These are phyloP conservation scores for Beta macrorhiza DNA, from an alignment of 179 eudicot species.

Conservation along the genomic window DNA sequence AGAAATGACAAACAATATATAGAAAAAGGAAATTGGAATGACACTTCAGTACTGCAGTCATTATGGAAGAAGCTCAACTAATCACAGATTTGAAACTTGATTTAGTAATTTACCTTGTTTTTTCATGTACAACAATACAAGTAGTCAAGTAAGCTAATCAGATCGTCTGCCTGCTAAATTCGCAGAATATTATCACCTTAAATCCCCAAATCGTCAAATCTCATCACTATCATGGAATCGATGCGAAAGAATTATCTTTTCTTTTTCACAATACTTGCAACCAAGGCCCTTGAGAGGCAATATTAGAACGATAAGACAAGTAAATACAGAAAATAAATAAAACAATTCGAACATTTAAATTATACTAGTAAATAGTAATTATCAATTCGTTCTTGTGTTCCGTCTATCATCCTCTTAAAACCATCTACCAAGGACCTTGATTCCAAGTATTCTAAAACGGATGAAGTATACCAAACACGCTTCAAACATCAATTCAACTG, in stretches of 20 bases:
- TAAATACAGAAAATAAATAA: no score
- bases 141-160: not conserved
- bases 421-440: no score
- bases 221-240: slow-evolving; percentile 2
- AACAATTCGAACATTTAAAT: no score
- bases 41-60: slow-evolving; percentile 5
- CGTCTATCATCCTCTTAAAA: no score
- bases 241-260: not conserved
- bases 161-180: slow-evolving; percentile 11
- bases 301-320: no score
- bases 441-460: no score
- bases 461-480: not conserved
- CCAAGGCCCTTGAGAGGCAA: no score
- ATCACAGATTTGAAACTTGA: not conserved
- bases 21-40: not conserved
- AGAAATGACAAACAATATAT: slow-evolving; percentile 2
- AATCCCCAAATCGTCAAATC: not conserved
- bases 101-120: not conserved
- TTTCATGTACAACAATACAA: not conserved
- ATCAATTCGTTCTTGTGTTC: no score
- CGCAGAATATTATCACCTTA: slow-evolving; percentile 3
- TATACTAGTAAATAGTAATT: no score
- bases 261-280: no score
- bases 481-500: not conserved
- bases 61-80: not conserved